Evolutionary conservation across 768 basidiomycete species (phyloP), one percentile per base, ranked within the genome.

Genomic region (Suillus placidus): DNA sequence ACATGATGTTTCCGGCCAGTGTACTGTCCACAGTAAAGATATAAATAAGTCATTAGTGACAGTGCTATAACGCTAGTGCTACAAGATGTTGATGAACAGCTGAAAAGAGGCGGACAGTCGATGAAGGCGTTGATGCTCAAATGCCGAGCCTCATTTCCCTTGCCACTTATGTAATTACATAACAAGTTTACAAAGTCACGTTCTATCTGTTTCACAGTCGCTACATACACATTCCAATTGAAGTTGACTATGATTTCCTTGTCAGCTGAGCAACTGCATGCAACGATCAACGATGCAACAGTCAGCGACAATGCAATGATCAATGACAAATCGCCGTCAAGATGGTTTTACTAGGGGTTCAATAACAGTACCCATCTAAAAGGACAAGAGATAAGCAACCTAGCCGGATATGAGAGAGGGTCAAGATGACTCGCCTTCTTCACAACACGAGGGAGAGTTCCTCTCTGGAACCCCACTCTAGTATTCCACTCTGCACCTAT

Each of bases 401-500:
- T 10, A 47, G 13, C 37, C 37, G 16, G 62, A 58, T 64, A 57
- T 63, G 57, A 61, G 23, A n/a, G 71, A 60, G 65, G 23, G 18
- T 60, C 7, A 57, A 51, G 23, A 32, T 37, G 26, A 61, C 34
- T 64, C 65, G 90, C 93, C 89, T 96, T 98, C 80, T 91, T 95
- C 65, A 92, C 88, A 12, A 97, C 89, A 68, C 85, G 86, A 2
- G 95, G 95, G 68, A 96, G 72, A 32, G 95, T 97, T 65, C 85
- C 92, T 66, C 88, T 82, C 79, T 94, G 93, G 84, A 94, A 93
- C 4, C 82, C 90, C 10, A 92, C 84, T 58, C 94, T 83, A 1
- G 95, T 95, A 71, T 97, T 97, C 95, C 95, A 99, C 76, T 99
- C 97, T 58, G 82, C 82, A 8, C 97, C 97, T 35, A 98, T 71